Base-by-base conservation (phyloP, 345 rosid genomes). In the Firmiana major region DNA sequence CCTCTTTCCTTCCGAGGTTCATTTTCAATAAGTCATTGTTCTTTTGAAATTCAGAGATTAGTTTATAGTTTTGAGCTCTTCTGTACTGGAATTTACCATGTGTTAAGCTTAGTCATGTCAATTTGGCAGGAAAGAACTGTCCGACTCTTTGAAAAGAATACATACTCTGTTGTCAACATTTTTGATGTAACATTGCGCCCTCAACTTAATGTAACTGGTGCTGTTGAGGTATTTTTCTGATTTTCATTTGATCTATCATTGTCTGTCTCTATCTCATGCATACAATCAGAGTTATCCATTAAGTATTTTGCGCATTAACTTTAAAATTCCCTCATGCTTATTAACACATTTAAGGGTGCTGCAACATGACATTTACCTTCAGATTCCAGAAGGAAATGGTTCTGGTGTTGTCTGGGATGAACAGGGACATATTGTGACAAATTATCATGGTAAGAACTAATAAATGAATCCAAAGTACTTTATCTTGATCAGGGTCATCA, bases 301-400 rank as follows among this genome's bases (percentile, higher is more conserved):
- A 57, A 49, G 9, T 9, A 63, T 71, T 38, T 70, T 24, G 17
- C 54, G 21, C 24, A 1, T 17, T 53, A 46, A 53, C 19, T 42
- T 67, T 34, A 54, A 40, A 69, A 26, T 54, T 53, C 64, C 7
- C 11, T 31, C 24, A 3, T 24, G 26, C 40, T 74, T 71, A 16
- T 55, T 10, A 38, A 45, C 28, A 28, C 46, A 9, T 68, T n/a
- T 11, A 55, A 21, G 43, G 54, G 42, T 46, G 13, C 71, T 21
- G 57, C 51, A 38, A 59, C 19, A 4, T 12, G 21, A 38, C 28
- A 17, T 34, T 21, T 75, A n/a, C 78, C 81, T 9, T 45, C 86
- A 95, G 99, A 84, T 95, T 84, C 99, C 97, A 2, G 99, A 95
- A 89, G 99, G 99, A 84, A 95, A 95, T 81, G 99, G 99, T 60